A percentile compares a stretch with the other conserved stretches of the same genome.
Conservation (phyloP, 164 flowering plant species). For the Chimonanthus salicifolius region DNA sequence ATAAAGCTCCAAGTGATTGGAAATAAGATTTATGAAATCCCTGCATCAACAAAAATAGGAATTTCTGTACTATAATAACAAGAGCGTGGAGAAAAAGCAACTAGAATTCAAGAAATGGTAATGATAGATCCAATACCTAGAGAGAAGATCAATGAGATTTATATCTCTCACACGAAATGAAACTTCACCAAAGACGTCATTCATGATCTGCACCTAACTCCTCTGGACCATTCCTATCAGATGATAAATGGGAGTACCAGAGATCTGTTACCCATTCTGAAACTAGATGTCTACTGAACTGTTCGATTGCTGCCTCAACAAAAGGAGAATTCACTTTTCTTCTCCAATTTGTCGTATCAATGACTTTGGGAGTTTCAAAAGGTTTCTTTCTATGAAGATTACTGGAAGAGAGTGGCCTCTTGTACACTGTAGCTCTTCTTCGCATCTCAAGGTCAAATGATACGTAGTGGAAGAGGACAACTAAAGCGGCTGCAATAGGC, state of each 20-base stretch:
- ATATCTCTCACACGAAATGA: constrained; percentile 73
- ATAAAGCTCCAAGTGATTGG: constrained; percentile 73
- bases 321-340: constrained; percentile 77
- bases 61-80: too few species aligned
- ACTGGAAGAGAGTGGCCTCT: constrained; percentile 26
- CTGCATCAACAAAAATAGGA: constrained; percentile 27
- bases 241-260: constrained; percentile 91
- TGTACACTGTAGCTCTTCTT: constrained; percentile 62
- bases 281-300: constrained; percentile 69
- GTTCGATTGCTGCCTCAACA: constrained; percentile 90
- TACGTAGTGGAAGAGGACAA: constrained; percentile 68
- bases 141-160: constrained; percentile 84
- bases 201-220: constrained; percentile 73
- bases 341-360: constrained; percentile 64
- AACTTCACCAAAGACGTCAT: constrained; percentile 80
- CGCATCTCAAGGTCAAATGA: constrained; percentile 75
- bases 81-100: background rate
- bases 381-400: constrained; percentile 32
- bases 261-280: constrained; percentile 96
- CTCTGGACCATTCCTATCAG: constrained; percentile 94
- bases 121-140: constrained; percentile 44
- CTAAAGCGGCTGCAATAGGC: constrained; percentile 56
- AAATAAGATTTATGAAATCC: constrained; percentile 67
- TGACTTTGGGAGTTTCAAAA: constrained; percentile 26
- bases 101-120: background rate